A percentile compares a stretch with the other conserved stretches of the same genome.
phyloP scores from a whole-genome alignment of 1,284 basidiomycete genomes.

The Ustilago xerochloae region DNA sequence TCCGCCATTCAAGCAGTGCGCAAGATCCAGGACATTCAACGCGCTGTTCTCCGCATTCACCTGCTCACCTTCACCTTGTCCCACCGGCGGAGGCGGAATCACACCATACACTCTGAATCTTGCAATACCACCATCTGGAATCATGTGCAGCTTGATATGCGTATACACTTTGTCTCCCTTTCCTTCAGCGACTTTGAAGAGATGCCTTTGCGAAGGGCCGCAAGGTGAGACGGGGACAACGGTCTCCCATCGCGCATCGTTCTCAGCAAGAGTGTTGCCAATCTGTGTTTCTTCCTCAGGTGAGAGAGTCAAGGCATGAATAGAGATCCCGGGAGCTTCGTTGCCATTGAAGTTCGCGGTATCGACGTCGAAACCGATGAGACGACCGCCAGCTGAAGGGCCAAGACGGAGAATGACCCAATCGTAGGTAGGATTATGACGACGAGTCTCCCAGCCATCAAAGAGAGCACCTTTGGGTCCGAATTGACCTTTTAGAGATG shows the following conservation, averaged over 20 bases:
- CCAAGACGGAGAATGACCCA: slow-evolving; percentile 94
- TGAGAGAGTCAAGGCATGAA: slow-evolving; percentile 51
- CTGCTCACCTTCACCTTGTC: slow-evolving; percentile 67
- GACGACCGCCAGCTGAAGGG: slow-evolving; percentile 74
- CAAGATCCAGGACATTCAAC: slow-evolving; percentile 77
- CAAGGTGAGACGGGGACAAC: slow-evolving; percentile 60
- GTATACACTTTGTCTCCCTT: slow-evolving; percentile 72
- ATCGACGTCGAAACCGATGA: slow-evolving; percentile 92
- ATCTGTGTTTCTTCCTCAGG: slow-evolving; percentile 36
- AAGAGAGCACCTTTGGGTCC: slow-evolving; percentile 94
- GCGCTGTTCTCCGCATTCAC: slow-evolving; percentile 65
- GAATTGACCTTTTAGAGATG: slow-evolving; percentile 84
- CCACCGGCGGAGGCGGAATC: slow-evolving; percentile 56
- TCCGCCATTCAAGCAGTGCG: slow-evolving; percentile 89
- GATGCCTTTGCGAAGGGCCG: slow-evolving; percentile 84
- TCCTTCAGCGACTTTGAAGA: slow-evolving; percentile 76
- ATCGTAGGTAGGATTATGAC: slow-evolving; percentile 89
- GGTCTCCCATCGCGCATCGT: slow-evolving; percentile 60
- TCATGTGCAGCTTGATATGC: slow-evolving; percentile 92
- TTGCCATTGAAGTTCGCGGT: slow-evolving; percentile 97
- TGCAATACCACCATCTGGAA: slow-evolving; percentile 87
- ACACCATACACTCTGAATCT: slow-evolving; percentile 69
- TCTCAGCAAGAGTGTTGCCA: slow-evolving; percentile 50
- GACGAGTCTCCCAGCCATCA: slow-evolving; percentile 91
- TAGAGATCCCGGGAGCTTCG: slow-evolving; percentile 72